Conservation (phyloP, 2,329 filamentous ascomycete genomes). For the Colletotrichum tropicicola region DNA sequence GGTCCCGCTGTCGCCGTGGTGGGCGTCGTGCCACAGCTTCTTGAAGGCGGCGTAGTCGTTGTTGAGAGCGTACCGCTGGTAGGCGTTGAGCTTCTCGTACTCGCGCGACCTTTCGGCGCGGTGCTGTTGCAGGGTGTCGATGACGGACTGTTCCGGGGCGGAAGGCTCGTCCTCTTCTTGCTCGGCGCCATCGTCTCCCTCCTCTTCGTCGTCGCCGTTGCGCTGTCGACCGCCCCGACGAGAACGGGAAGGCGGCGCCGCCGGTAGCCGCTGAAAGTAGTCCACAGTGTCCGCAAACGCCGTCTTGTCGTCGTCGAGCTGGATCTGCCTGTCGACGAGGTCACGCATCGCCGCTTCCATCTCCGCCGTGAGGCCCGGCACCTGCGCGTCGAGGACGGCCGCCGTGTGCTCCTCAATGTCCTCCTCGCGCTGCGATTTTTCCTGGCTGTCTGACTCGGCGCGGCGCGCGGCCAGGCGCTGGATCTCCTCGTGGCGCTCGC, state of each 20-base stretch:
- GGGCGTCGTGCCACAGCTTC: conserved; percentile 63
- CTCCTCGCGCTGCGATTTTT: conserved; percentile 46
- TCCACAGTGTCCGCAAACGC: conserved; percentile 46
- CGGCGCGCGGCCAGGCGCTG: conserved; percentile 43
- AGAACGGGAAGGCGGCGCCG: conserved; percentile 1
- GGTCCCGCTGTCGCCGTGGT: conserved; percentile 57
- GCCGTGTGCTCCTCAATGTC: conserved; percentile 48
- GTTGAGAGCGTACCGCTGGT: conserved; percentile 62
- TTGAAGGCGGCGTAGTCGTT: conserved; percentile 70
- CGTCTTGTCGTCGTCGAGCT: conserved; percentile 57
- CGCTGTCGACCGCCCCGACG: conserved; percentile 5
- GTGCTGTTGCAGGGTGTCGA: conserved; percentile 45
- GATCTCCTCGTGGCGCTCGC: conserved; percentile 45
- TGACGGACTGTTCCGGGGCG: conserved; percentile 36
- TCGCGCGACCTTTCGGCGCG: conserved; percentile 48
- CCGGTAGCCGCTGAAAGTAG: conserved; percentile 22
- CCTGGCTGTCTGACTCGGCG: conserved; percentile 42
- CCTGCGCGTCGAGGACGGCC: conserved; percentile 46
- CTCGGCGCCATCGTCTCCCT: conserved; percentile 33
- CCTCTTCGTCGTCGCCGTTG: conserved; percentile 30
- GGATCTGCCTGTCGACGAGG: conserved; percentile 58
- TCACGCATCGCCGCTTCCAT: conserved; percentile 57
- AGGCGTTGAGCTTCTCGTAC: conserved; percentile 51
- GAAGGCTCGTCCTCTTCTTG: conserved; percentile 33
- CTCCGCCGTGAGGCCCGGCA: conserved; percentile 51